These are phyloP conservation scores for Entomortierella chlamydospora DNA, from an alignment of 192 early-diverging fungal genomes.

Conservation along the genomic window DNA sequence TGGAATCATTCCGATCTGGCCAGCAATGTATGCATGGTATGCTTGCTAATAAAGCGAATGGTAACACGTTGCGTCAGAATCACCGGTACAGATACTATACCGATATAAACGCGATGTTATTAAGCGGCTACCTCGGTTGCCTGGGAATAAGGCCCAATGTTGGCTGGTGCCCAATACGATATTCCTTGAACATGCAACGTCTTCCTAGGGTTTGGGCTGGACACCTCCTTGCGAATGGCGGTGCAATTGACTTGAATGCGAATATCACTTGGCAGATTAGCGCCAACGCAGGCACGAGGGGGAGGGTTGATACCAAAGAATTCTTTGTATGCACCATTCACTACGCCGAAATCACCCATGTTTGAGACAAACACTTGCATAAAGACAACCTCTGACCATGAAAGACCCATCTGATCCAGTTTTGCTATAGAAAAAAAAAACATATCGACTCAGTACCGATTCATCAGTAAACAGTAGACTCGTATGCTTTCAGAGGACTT, in stretches of 20 bases:
- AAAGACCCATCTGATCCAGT: slow-evolving; percentile 52
- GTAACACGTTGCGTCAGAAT: neutral
- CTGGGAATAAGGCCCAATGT: slow-evolving; percentile 90
- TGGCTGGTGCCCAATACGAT: slow-evolving; percentile 92
- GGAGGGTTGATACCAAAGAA: slow-evolving; percentile 83
- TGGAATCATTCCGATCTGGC: slow-evolving; percentile 84
- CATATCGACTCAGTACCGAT: too few species aligned
- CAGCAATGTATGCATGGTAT: slow-evolving; percentile 77
- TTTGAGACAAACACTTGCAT: slow-evolving; percentile 76
- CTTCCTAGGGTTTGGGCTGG: slow-evolving; percentile 40
- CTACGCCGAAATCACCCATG: slow-evolving; percentile 70
- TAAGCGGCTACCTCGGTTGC: slow-evolving; percentile 62
- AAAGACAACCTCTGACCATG: slow-evolving; percentile 69
- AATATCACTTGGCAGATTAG: slow-evolving; percentile 47
- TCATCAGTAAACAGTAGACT: too few species aligned
- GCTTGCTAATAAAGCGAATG: slow-evolving; percentile 47
- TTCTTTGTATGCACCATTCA: slow-evolving; percentile 74
- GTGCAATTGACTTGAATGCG: slow-evolving; percentile 75
- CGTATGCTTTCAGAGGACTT: neutral
- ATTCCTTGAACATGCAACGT: slow-evolving; percentile 86
- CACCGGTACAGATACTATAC: neutral
- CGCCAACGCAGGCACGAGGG: slow-evolving; percentile 74
- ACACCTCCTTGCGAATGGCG: slow-evolving; percentile 52
- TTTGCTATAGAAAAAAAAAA: slow-evolving; percentile 38
- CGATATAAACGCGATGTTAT: neutral